A percentile compares a stretch with the other conserved stretches of the same genome.
Conservation (phyloP, 441 rosid species). For the Manihot esculenta region DNA sequence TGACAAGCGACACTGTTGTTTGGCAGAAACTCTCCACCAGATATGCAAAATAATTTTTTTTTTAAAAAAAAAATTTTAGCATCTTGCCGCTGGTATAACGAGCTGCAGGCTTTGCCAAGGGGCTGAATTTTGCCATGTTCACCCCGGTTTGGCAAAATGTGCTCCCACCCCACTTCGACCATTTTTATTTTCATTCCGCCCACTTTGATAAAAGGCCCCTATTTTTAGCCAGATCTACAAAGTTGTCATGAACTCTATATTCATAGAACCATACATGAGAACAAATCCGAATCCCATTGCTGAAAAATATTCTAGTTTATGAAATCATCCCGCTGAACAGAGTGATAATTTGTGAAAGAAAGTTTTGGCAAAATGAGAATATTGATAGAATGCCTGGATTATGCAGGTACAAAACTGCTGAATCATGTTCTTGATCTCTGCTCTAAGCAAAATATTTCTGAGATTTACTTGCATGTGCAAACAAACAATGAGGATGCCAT, state of each 20-base stretch:
- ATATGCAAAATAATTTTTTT: no score
- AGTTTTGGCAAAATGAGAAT: neutral
- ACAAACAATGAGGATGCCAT: constrained; percentile 92
- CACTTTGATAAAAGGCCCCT: no score
- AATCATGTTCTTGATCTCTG: constrained; percentile 83
- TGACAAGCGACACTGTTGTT: no score
- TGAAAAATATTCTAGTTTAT: neutral
- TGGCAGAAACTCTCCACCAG: no score
- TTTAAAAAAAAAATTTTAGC: no score
- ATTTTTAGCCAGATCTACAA: constrained; percentile 1
- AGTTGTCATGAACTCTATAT: neutral
- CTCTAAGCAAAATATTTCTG: constrained; percentile 63
- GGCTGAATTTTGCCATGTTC: no score
- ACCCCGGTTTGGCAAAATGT: no score
- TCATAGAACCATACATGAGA: neutral
- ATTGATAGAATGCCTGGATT: constrained; percentile 21
- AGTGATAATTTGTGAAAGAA: neutral
- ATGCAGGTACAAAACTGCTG: constrained; percentile 77
- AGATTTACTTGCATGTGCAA: constrained; percentile 94
- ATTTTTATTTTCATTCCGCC: no score
- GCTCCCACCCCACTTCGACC: no score
- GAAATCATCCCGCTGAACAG: neutral
- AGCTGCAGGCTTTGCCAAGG: no score
- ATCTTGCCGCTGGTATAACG: no score
- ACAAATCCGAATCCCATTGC: neutral